These are phyloP conservation scores for Pseudomonodictys pantanalensis DNA, from an alignment of 495 filamentous ascomycete species.

Conservation along the genomic window DNA sequence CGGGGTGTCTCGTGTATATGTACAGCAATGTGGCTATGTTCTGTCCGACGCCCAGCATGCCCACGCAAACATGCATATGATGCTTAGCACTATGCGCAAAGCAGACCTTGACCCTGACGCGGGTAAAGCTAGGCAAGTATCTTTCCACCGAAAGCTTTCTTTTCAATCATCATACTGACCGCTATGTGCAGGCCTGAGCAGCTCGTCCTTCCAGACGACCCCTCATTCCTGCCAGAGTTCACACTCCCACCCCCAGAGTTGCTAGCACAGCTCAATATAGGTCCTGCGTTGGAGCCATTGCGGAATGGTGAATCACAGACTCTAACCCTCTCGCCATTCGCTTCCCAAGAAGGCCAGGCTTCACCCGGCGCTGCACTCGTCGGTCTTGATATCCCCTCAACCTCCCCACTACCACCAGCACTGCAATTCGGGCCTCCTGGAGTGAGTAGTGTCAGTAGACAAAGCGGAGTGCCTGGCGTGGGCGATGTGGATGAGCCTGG, in stretches of 20 bases:
- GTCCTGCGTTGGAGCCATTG: constrained; percentile 39
- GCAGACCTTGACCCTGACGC: constrained; percentile 66
- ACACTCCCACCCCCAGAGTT: constrained; percentile 46
- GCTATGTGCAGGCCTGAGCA: constrained; percentile 63
- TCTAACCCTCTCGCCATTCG: constrained; percentile 27
- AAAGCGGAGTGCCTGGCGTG: constrained; percentile 8
- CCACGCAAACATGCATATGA: constrained; percentile 65
- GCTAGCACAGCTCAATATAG: constrained; percentile 55
- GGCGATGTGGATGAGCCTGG: constrained; percentile 54
- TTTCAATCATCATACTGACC: background rate
- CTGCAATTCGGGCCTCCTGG: constrained; percentile 41
- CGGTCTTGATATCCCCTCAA: constrained; percentile 35
- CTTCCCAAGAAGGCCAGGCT: constrained; percentile 3
- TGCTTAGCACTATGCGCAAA: constrained; percentile 56
- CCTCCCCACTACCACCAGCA: constrained; percentile 29
- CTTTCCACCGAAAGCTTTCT: background rate
- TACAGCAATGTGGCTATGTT: constrained; percentile 82
- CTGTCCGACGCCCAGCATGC: constrained; percentile 75
- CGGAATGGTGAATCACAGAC: constrained; percentile 38
- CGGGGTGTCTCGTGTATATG: constrained; percentile 79
- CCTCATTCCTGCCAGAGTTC: constrained; percentile 74
- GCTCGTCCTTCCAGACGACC: constrained; percentile 78
- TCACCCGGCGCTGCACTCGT: constrained; percentile 33
- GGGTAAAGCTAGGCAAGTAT: constrained; percentile 66
- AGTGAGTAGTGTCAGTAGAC: constrained; percentile 18